A percentile compares a stretch with the other conserved stretches of the same genome.
These are phyloP conservation scores for Pleurotus sapidus DNA, from an alignment of 768 basidiomycete genomes.

Conservation along the genomic window DNA sequence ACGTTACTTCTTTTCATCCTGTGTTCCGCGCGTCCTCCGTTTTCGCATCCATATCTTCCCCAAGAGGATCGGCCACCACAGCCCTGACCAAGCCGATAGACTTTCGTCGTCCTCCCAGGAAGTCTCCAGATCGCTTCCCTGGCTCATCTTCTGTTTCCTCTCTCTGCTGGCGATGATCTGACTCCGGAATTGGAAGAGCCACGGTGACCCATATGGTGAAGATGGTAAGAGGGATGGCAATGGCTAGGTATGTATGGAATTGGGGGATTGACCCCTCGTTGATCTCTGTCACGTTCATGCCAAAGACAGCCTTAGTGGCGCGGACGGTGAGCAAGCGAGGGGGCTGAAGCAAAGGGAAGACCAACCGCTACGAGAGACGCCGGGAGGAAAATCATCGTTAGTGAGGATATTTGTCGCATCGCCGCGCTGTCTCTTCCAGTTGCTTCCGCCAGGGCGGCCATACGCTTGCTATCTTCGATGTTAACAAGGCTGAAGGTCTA, in stretches of 20 bases:
- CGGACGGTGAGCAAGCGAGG: not conserved
- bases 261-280: constrained; percentile 24
- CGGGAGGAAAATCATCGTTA: constrained; percentile 63
- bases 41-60: not conserved
- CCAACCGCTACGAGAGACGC: constrained; percentile 45
- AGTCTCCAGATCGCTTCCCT: not conserved
- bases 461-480: constrained; percentile 42
- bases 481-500: constrained; percentile 48
- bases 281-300: constrained; percentile 46
- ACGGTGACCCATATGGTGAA: constrained; percentile 43
- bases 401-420: constrained; percentile 53
- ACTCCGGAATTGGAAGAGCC: constrained; percentile 33
- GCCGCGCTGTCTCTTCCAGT: constrained; percentile 39
- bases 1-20: no score
- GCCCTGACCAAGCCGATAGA: not conserved
- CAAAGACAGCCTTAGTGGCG: constrained; percentile 36
- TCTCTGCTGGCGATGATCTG: constrained; percentile 8
- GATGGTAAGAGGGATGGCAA: constrained; percentile 36
- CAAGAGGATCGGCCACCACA: constrained; percentile 3
- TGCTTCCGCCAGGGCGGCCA: constrained; percentile 37
- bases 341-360: constrained; percentile 1
- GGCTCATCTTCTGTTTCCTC: not conserved
- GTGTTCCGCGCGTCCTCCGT: not conserved
- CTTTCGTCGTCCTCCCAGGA: constrained; percentile 1
- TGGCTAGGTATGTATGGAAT: constrained; percentile 33